Percentiles rank a stretch among this genome's conserved stretches.
Evolutionary conservation across 441 rosid species (phyloP).

Genomic region (Corymbia citriodora): DNA sequence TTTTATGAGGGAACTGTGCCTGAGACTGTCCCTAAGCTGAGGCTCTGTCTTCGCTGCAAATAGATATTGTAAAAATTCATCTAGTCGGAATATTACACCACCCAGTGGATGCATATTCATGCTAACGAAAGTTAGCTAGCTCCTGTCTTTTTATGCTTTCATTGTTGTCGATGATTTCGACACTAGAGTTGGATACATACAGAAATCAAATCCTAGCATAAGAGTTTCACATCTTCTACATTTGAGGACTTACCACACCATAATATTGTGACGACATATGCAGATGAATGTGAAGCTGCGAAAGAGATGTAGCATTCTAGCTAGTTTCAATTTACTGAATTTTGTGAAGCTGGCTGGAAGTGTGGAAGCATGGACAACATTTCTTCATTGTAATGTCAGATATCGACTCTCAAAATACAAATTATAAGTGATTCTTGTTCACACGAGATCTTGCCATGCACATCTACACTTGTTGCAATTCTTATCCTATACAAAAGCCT

Average conservation of each 20-base stretch:
- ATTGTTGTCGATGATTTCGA: background rate
- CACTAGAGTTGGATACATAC: background rate
- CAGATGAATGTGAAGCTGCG: background rate
- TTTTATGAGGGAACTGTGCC: background rate
- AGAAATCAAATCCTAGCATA: background rate
- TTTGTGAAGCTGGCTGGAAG: background rate
- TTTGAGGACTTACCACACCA: background rate
- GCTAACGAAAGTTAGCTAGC: background rate
- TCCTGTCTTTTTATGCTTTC: background rate
- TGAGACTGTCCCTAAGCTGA: background rate
- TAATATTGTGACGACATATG: background rate
- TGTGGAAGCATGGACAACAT: background rate
- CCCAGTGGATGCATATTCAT: background rate
- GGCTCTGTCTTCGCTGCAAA: background rate
- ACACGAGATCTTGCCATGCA: background rate
- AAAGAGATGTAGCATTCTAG: background rate
- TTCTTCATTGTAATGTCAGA: background rate
- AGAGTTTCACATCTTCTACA: no score
- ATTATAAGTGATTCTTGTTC: background rate
- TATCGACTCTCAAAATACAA: background rate
- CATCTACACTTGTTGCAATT: background rate
- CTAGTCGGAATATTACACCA: background rate
- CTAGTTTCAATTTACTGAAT: background rate
- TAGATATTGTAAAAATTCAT: background rate
- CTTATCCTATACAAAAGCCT: background rate